phyloP scores from a whole-genome alignment of 1,139 yeast genomes.

The Suhomyces kunorum region DNA sequence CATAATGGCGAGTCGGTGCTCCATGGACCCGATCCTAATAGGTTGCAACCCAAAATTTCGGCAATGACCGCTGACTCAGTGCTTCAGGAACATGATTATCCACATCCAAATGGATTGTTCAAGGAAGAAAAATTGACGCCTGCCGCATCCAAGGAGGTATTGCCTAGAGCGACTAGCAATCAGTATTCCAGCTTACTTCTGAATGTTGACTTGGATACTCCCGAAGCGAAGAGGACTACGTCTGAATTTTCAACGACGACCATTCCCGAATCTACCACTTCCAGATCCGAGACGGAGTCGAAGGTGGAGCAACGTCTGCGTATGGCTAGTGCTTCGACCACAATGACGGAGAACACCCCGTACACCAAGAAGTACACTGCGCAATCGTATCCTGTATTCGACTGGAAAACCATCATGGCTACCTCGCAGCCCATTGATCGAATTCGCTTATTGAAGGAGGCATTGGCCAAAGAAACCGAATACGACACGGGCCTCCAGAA shows the following conservation, averaged over 20 bases:
- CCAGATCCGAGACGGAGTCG: background rate
- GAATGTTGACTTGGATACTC: conserved; percentile 11
- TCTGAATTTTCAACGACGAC: conserved; percentile 8
- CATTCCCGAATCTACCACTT: background rate
- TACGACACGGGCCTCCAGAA: conserved; percentile 48
- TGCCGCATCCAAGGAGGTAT: conserved; percentile 22
- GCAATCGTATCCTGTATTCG: conserved; percentile 38
- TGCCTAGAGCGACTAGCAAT: conserved; percentile 15
- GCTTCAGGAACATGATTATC: conserved; percentile 28
- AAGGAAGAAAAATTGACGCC: conserved; percentile 37
- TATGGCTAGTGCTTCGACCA: conserved; percentile 5
- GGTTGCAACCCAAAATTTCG: conserved; percentile 1
- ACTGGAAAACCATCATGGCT: conserved; percentile 48
- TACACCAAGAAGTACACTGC: conserved; percentile 8
- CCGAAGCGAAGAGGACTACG: conserved; percentile 4
- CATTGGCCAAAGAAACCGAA: conserved; percentile 41
- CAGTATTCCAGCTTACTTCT: conserved; percentile 27
- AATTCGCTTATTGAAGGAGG: conserved; percentile 42
- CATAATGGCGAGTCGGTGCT: conserved; percentile 8
- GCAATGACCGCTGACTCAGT: conserved; percentile 29
- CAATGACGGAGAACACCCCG: conserved; percentile 5
- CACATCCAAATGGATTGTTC: conserved; percentile 25
- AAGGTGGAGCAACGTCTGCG: conserved; percentile 1
- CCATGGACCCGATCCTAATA: conserved; percentile 1
- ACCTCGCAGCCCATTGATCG: conserved; percentile 46